A percentile compares a stretch with the other conserved stretches of the same genome.
Evolutionary conservation across 371 early-diverging fungal species (phyloP).

Genomic region (Entomophthora muscae): DNA sequence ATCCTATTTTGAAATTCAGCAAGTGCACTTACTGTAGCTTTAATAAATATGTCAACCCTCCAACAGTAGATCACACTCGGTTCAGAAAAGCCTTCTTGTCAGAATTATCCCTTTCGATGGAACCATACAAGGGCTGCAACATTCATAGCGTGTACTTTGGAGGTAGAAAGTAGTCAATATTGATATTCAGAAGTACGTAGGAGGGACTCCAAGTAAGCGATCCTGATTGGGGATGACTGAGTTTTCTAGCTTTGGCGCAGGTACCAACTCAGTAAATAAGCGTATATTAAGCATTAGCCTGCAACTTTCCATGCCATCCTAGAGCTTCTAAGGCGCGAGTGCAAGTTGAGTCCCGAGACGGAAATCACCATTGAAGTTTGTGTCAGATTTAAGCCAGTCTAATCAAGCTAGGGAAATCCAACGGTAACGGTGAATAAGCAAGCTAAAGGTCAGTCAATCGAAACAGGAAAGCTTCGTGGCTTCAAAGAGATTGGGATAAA

Average conservation of each 20-base stretch:
- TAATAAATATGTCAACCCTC: background rate
- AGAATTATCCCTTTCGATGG: background rate
- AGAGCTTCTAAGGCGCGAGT: background rate
- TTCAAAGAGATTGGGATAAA: slow-evolving; percentile 42
- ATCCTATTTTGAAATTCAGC: background rate
- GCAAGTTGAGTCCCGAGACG: background rate
- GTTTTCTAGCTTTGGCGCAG: background rate
- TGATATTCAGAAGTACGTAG: background rate
- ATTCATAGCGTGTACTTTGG: background rate
- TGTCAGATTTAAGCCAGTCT: background rate
- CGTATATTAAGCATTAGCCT: background rate
- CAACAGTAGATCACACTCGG: background rate
- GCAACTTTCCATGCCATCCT: background rate
- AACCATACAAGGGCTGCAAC: background rate
- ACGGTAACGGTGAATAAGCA: background rate
- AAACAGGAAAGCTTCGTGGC: slow-evolving; percentile 15
- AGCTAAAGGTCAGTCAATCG: slow-evolving; percentile 27
- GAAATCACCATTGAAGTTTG: background rate
- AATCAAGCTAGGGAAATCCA: background rate
- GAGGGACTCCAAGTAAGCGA: background rate
- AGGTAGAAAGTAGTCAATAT: background rate
- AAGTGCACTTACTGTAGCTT: background rate
- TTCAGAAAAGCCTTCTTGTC: background rate
- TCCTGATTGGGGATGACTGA: background rate
- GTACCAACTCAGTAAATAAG: no score